A percentile compares a stretch with the other conserved stretches of the same genome.
These are phyloP conservation scores for Lactarius evosmus DNA, from an alignment of 768 basidiomycete species.

Conservation along the genomic window DNA sequence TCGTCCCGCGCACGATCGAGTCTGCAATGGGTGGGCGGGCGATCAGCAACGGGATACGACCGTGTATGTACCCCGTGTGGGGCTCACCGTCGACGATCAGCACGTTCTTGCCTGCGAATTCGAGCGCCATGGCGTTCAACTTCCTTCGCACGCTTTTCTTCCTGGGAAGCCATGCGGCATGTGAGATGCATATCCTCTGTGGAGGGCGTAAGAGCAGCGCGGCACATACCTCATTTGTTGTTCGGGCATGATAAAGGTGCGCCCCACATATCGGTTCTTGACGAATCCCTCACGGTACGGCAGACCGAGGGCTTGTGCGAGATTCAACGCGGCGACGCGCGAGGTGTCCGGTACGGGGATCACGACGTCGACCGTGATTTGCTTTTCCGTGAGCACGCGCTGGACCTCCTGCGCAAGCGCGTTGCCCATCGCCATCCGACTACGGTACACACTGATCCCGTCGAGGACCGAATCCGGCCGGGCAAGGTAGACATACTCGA, in stretches of 20 bases:
- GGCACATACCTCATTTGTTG: slow-evolving; percentile 79
- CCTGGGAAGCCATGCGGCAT: slow-evolving; percentile 39
- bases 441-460: slow-evolving; percentile 94
- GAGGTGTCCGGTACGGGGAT: slow-evolving; percentile 98
- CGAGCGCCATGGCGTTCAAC: slow-evolving; percentile 97
- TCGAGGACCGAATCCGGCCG: slow-evolving; percentile 97
- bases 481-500: slow-evolving; percentile 98
- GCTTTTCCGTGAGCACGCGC: slow-evolving; percentile 61
- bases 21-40: slow-evolving; percentile 46
- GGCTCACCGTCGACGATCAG: slow-evolving; percentile 88
- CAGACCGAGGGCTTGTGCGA: slow-evolving; percentile 83
- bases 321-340: slow-evolving; percentile 90
- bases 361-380: slow-evolving; percentile 86
- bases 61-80: neutral
- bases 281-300: slow-evolving; percentile 98
- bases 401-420: slow-evolving; percentile 84
- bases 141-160: slow-evolving; percentile 93
- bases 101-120: slow-evolving; percentile 89
- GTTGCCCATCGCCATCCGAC: slow-evolving; percentile 99
- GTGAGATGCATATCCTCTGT: neutral
- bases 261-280: slow-evolving; percentile 97
- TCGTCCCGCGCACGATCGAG: slow-evolving; percentile 97
- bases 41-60: slow-evolving; percentile 8
- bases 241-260: slow-evolving; percentile 99
- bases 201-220: neutral